These are phyloP conservation scores for Kingdonia uniflora DNA, from an alignment of 164 flowering plant genomes.

Conservation along the genomic window DNA sequence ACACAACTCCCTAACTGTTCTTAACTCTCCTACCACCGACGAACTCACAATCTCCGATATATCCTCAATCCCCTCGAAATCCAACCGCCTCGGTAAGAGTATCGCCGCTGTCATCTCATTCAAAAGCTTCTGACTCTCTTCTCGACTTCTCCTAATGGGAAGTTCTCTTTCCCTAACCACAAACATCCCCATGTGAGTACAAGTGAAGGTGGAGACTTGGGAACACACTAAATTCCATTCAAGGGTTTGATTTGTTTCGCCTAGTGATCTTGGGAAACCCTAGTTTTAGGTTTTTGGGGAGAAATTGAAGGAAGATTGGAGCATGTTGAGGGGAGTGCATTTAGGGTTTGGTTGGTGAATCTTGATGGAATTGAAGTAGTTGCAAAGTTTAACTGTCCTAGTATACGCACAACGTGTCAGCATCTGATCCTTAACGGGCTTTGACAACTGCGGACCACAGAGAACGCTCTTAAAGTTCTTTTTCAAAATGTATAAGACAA, in stretches of 20 bases:
- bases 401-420: no score
- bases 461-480: no score
- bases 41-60: constrained; percentile 36
- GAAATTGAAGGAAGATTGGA: background rate
- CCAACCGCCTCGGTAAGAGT: constrained; percentile 36
- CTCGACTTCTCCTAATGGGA: constrained; percentile 40
- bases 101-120: constrained; percentile 69
- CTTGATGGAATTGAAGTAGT: constrained; percentile 17
- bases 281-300: background rate
- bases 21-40: constrained; percentile 36
- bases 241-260: constrained; percentile 39
- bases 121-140: constrained; percentile 58
- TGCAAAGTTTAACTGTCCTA: no score
- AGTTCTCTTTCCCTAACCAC: constrained; percentile 29
- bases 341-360: constrained; percentile 6
- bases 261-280: constrained; percentile 20
- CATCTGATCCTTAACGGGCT: no score
- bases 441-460: no score
- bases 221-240: constrained; percentile 74
- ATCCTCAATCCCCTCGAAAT: constrained; percentile 63
- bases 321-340: background rate
- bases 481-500: no score
- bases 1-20: constrained; percentile 50
- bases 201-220: constrained; percentile 58
- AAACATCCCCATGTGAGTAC: constrained; percentile 57